These are phyloP conservation scores for Termitomyces sp. DNA, from an alignment of 768 basidiomycete species.

Conservation along the genomic window DNA sequence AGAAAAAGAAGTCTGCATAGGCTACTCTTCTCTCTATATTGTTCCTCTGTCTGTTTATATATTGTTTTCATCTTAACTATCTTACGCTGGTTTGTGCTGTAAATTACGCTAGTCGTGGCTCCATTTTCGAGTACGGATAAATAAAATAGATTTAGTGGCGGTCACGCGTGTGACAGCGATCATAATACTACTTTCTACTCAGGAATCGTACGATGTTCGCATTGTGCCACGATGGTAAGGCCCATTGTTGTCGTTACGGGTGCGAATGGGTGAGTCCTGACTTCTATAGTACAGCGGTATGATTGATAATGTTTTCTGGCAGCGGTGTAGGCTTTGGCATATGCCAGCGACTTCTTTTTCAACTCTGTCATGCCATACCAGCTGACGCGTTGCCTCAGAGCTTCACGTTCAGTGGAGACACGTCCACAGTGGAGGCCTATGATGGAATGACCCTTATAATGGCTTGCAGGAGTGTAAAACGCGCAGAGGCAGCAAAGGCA, in stretches of 20 bases:
- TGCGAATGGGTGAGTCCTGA: slow-evolving; percentile 52
- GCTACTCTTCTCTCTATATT: slow-evolving; percentile 10
- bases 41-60: slow-evolving; percentile 3
- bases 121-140: neutral
- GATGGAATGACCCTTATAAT: slow-evolving; percentile 68
- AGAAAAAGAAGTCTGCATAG: slow-evolving; percentile 49
- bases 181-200: neutral
- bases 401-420: slow-evolving; percentile 17
- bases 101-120: neutral
- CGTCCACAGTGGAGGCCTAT: slow-evolving; percentile 17
- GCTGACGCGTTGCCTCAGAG: slow-evolving; percentile 46
- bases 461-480: slow-evolving; percentile 66
- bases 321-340: slow-evolving; percentile 85
- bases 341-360: slow-evolving; percentile 69
- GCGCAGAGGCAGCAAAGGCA: slow-evolving; percentile 57
- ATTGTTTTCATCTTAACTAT: neutral
- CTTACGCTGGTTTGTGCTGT: neutral
- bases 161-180: slow-evolving; percentile 5
- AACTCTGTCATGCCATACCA: slow-evolving; percentile 48
- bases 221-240: slow-evolving; percentile 21
- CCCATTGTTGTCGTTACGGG: slow-evolving; percentile 65
- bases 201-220: slow-evolving; percentile 13
- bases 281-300: neutral
- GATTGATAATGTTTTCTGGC: slow-evolving; percentile 1
- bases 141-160: too few relatives aligned